Evolutionary conservation across 2,329 filamentous ascomycete species (phyloP).

Genomic region (Calycina herbarum): DNA sequence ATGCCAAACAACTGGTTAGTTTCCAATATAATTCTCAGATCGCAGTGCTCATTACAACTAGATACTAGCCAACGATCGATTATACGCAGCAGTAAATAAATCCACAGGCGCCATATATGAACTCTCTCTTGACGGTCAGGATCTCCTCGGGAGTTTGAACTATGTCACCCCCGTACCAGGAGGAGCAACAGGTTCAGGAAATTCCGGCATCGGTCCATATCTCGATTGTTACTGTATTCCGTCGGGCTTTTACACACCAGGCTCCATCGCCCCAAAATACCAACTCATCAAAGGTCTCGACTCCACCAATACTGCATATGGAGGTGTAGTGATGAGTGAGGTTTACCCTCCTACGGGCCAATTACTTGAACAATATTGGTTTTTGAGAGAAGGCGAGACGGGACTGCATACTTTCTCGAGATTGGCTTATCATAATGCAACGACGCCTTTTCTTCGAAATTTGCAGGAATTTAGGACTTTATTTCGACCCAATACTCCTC

Average conservation of each 20-base stretch:
- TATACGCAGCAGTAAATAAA: constrained; percentile 47
- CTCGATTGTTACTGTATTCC: constrained; percentile 65
- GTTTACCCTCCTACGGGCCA: constrained; percentile 58
- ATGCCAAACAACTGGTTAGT: constrained; percentile 30
- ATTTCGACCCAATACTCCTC: constrained; percentile 57
- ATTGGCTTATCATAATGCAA: constrained; percentile 59
- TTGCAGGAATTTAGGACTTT: constrained; percentile 62
- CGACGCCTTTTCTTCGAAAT: constrained; percentile 55
- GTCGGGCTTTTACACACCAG: constrained; percentile 59
- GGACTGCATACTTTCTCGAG: constrained; percentile 62
- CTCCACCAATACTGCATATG: constrained; percentile 51
- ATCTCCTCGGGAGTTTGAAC: constrained; percentile 49
- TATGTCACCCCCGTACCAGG: constrained; percentile 25
- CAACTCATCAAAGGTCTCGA: constrained; percentile 53
- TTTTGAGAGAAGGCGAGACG: constrained; percentile 61
- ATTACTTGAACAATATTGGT: constrained; percentile 64
- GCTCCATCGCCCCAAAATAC: constrained; percentile 49
- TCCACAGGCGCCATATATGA: constrained; percentile 43
- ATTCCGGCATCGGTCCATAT: constrained; percentile 55
- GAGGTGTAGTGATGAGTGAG: constrained; percentile 59
- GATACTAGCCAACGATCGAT: constrained; percentile 46
- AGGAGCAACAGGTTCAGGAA: constrained; percentile 38
- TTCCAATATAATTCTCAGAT: not conserved
- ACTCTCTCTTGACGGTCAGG: constrained; percentile 48
- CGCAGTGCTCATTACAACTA: not conserved